These are phyloP conservation scores for Trichoderma citrinoviride DNA, from an alignment of 2,329 filamentous ascomycete genomes.

Conservation along the genomic window DNA sequence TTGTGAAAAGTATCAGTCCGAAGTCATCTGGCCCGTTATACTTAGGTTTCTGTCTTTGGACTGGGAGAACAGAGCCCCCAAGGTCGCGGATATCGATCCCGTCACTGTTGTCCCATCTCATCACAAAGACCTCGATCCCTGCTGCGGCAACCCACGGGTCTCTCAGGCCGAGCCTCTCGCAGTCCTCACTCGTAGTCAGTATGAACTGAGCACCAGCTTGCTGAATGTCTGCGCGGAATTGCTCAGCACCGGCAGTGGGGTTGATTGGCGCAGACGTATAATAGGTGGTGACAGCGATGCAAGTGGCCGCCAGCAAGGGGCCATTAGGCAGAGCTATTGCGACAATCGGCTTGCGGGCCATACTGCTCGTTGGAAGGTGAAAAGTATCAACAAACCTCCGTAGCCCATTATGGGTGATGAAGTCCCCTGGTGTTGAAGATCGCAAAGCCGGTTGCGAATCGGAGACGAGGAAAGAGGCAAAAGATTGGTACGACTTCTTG, in stretches of 20 bases:
- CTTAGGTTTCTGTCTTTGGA: conserved; percentile 19
- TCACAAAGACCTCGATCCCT: conserved; percentile 40
- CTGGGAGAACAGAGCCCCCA: conserved; percentile 22
- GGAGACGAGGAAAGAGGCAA: conserved; percentile 38
- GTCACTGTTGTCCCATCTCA: conserved; percentile 39
- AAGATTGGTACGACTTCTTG: conserved; percentile 37
- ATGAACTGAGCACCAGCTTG: conserved; percentile 48
- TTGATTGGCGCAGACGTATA: conserved; percentile 54
- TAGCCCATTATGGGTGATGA: conserved; percentile 36
- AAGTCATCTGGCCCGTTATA: conserved; percentile 47
- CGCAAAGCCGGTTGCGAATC: conserved; percentile 32
- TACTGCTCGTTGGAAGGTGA: conserved; percentile 28
- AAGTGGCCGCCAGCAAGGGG: conserved; percentile 49
- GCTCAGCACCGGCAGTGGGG: conserved; percentile 46
- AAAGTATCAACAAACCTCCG: conserved; percentile 36
- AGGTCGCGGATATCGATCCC: conserved; percentile 35
- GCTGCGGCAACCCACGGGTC: conserved; percentile 32
- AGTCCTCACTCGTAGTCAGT: conserved; percentile 43
- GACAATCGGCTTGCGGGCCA: conserved; percentile 41
- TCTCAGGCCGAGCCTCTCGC: conserved; percentile 39
- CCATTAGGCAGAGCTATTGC: conserved; percentile 54
- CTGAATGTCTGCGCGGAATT: conserved; percentile 50
- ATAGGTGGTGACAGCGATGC: conserved; percentile 48
- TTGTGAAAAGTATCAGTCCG: conserved; percentile 54
- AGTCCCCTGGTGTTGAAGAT: conserved; percentile 26